Evolutionary conservation across 2,329 filamentous ascomycete species (phyloP).

Genomic region (Botryotinia convoluta): DNA sequence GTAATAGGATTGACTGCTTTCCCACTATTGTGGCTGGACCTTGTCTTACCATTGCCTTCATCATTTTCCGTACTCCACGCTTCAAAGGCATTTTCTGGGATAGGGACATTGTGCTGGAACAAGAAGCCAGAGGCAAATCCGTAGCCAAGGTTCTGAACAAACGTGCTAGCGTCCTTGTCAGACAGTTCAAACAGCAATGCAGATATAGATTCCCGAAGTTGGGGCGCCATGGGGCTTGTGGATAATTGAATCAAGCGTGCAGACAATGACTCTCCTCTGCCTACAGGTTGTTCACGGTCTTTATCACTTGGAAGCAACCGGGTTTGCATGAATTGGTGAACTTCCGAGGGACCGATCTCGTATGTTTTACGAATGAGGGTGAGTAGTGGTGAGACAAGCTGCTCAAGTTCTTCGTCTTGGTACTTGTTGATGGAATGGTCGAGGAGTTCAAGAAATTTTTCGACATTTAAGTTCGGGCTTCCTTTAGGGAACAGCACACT

Average conservation of each 20-base stretch:
- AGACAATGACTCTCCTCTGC: slow-evolving; percentile 69
- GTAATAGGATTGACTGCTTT: slow-evolving; percentile 36
- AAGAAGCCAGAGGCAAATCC: slow-evolving; percentile 91
- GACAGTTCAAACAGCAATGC: slow-evolving; percentile 85
- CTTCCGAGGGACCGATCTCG: slow-evolving; percentile 61
- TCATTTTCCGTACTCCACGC: slow-evolving; percentile 43
- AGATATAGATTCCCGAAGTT: slow-evolving; percentile 71
- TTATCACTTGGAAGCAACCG: slow-evolving; percentile 72
- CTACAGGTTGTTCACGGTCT: slow-evolving; percentile 75
- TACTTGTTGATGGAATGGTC: slow-evolving; percentile 64
- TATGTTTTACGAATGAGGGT: slow-evolving; percentile 71
- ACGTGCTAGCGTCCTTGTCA: slow-evolving; percentile 71
- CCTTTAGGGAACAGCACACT: slow-evolving; percentile 62
- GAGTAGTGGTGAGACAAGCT: slow-evolving; percentile 68
- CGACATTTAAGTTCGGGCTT: slow-evolving; percentile 57
- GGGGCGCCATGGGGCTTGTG: slow-evolving; percentile 67
- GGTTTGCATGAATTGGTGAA: slow-evolving; percentile 61
- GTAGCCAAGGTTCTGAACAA: slow-evolving; percentile 91
- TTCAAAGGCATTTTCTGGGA: slow-evolving; percentile 66
- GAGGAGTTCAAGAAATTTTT: slow-evolving; percentile 68
- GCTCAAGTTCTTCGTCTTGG: slow-evolving; percentile 67
- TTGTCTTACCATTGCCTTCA: slow-evolving; percentile 29
- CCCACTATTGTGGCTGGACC: slow-evolving; percentile 28
- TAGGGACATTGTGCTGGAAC: slow-evolving; percentile 75
- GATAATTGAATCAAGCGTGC: slow-evolving; percentile 76